These are phyloP conservation scores for Neophaeococcomyces aloes DNA, from an alignment of 2,329 filamentous ascomycete genomes.

Conservation along the genomic window DNA sequence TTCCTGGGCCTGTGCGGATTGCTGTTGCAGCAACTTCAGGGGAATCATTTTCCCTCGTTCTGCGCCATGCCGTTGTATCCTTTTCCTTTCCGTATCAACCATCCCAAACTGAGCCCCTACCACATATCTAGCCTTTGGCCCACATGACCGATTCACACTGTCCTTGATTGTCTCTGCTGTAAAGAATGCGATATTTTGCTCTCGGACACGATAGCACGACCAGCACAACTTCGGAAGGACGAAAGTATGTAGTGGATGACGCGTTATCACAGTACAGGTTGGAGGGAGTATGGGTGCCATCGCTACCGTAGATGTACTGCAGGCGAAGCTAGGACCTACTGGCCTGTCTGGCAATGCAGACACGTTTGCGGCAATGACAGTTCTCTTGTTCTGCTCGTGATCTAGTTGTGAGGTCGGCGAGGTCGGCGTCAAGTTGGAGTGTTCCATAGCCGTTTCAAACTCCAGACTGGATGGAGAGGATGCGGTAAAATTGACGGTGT, in stretches of 20 bases:
- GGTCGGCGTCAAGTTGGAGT: not conserved
- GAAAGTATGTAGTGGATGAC: constrained; percentile 15
- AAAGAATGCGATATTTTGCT: constrained; percentile 10
- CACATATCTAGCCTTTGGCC: not conserved
- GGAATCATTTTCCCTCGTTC: constrained; percentile 4
- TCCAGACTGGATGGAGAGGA: constrained; percentile 1
- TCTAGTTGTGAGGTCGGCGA: not conserved
- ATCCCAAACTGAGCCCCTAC: constrained; percentile 5
- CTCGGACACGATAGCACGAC: constrained; percentile 9
- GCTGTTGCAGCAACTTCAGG: not conserved
- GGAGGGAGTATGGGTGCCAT: not conserved
- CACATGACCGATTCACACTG: not conserved
- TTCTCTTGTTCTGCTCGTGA: not conserved
- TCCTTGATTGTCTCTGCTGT: constrained; percentile 4
- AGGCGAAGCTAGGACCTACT: not conserved
- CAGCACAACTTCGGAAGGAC: constrained; percentile 11
- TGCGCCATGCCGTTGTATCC: not conserved
- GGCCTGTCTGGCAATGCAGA: not conserved
- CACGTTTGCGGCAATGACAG: not conserved
- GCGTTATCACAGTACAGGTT: constrained; percentile 3
- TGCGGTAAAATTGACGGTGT: not conserved
- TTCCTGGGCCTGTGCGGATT: too few relatives aligned
- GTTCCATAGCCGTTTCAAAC: constrained; percentile 1
- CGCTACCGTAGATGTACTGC: not conserved
- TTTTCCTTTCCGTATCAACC: not conserved